Conservation (phyloP, 805 yeast species). For the Brettanomyces sp. region DNA sequence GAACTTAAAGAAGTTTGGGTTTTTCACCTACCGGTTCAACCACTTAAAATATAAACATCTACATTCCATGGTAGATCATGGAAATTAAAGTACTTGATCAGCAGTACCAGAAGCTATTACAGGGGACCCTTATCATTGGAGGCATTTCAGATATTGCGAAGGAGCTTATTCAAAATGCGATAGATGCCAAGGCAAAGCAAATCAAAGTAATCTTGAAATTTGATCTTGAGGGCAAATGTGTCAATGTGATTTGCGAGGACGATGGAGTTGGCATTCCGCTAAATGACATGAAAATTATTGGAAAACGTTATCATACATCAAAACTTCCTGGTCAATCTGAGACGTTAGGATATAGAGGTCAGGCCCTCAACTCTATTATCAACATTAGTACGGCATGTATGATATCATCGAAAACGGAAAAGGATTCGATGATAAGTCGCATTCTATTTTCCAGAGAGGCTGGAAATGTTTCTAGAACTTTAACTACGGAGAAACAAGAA, state of each 20-base stretch:
- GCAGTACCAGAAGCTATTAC: not conserved
- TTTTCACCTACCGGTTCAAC: no score
- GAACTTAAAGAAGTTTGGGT: no score
- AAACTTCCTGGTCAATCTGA: slow-evolving; percentile 29
- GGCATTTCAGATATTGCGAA: slow-evolving; percentile 33
- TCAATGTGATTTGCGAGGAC: slow-evolving; percentile 41
- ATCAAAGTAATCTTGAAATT: slow-evolving; percentile 21
- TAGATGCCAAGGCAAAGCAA: slow-evolving; percentile 41
- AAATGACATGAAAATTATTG: slow-evolving; percentile 38
- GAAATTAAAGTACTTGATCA: not conserved
- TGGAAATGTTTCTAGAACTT: no score
- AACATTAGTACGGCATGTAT: slow-evolving; percentile 35
- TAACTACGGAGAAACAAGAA: no score
- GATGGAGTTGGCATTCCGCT: slow-evolving; percentile 62
- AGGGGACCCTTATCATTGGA: slow-evolving; percentile 16
- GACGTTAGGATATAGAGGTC: slow-evolving; percentile 68
- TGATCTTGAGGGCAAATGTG: slow-evolving; percentile 16
- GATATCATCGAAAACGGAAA: not conserved
- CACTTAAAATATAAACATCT: no score
- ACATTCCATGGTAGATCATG: not conserved
- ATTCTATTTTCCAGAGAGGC: no score
- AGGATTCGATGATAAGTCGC: no score
- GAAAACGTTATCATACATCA: slow-evolving; percentile 44
- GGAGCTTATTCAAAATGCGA: slow-evolving; percentile 45
- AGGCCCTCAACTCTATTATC: slow-evolving; percentile 52